Evolutionary conservation across 2,329 filamentous ascomycete species (phyloP).

Genomic region (Penicillium capsulatum): DNA sequence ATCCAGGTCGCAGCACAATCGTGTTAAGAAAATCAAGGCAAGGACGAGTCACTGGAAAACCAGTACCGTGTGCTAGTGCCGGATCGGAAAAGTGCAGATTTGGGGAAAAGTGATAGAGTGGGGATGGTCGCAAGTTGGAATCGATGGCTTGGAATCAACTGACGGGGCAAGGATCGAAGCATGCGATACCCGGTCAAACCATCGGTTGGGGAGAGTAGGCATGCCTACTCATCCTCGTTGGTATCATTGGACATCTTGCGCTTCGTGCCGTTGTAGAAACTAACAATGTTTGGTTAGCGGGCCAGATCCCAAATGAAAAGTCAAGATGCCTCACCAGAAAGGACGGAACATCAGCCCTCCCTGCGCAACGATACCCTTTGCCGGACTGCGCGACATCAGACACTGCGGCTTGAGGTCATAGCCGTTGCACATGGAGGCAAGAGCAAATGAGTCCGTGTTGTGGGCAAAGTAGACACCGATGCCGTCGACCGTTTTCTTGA

Average conservation of each 20-base stretch:
- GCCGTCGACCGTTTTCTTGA: conserved; percentile 75
- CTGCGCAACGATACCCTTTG: conserved; percentile 50
- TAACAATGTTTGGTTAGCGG: not conserved
- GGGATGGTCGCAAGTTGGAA: not conserved
- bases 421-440: conserved; percentile 85
- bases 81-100: not conserved
- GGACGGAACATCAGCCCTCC: conserved; percentile 36
- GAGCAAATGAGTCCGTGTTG: conserved; percentile 84
- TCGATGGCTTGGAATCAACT: not conserved
- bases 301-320: not conserved
- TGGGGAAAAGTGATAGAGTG: not conserved
- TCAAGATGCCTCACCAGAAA: conserved; percentile 21
- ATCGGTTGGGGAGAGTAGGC: not conserved
- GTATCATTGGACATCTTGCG: not conserved
- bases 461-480: conserved; percentile 89
- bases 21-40: too few relatives aligned
- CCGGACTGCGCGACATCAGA: conserved; percentile 76
- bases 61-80: not conserved
- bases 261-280: not conserved
- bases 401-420: conserved; percentile 70
- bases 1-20: too few relatives aligned
- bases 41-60: too few relatives aligned
- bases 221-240: not conserved
- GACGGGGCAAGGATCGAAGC: too few relatives aligned
- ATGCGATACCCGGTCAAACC: too few relatives aligned